Percentiles rank a stretch among this genome's conserved stretches.
phyloP scores from a whole-genome alignment of 139 green algal genomes.

The Chloropicon primus region DNA sequence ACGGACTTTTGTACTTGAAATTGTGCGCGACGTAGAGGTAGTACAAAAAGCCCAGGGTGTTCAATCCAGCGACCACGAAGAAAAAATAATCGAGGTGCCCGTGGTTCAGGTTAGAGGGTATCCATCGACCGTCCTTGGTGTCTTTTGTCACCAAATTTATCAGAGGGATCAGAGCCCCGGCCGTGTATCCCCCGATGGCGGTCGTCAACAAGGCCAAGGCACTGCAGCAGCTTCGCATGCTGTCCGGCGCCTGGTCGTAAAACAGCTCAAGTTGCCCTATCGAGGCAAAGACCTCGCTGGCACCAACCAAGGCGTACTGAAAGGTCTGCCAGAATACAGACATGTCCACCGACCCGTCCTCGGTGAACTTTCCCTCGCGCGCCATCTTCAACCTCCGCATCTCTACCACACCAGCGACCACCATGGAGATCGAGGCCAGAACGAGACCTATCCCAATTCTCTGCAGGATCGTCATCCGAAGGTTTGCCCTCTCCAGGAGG shows the following conservation, averaged over 20 bases:
- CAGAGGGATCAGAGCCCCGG: not conserved
- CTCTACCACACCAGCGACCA: constrained; percentile 51
- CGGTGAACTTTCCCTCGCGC: not conserved
- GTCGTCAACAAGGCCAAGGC: constrained; percentile 30
- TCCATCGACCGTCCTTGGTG: not conserved
- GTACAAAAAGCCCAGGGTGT: not conserved
- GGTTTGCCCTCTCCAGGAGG: constrained; percentile 24
- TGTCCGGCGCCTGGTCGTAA: constrained; percentile 81
- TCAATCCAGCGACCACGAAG: not conserved
- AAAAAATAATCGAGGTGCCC: constrained; percentile 26
- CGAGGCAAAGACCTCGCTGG: constrained; percentile 68
- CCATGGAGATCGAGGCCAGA: constrained; percentile 59
- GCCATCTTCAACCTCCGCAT: constrained; percentile 35
- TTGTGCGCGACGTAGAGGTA: not conserved
- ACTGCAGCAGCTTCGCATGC: constrained; percentile 82
- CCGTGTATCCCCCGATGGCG: not conserved
- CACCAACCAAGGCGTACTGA: constrained; percentile 71
- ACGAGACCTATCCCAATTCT: constrained; percentile 43
- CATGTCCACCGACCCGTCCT: constrained; percentile 11
- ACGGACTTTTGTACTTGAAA: not conserved
- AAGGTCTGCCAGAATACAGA: constrained; percentile 57
- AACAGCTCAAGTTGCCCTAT: constrained; percentile 93
- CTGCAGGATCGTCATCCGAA: constrained; percentile 56
- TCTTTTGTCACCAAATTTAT: not conserved
- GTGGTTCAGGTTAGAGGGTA: constrained; percentile 12